Percentiles rank a stretch among this genome's conserved stretches.
These are phyloP conservation scores for Lagerstroemia speciosa DNA, from an alignment of 345 rosid species.

Conservation along the genomic window DNA sequence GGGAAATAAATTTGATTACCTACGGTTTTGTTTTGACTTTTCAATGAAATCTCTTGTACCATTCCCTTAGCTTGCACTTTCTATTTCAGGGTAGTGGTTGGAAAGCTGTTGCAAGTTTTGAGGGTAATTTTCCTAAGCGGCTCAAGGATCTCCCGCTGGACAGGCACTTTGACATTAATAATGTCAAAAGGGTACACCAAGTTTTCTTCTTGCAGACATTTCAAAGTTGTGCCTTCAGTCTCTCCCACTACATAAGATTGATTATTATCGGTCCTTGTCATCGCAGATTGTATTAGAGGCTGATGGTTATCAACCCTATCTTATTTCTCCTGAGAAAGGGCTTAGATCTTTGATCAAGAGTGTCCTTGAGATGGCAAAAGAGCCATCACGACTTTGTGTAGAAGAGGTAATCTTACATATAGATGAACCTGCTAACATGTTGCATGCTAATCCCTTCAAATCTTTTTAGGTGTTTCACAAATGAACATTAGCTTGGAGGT, in stretches of 20 bases:
- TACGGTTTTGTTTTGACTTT: not conserved
- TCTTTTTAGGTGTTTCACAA: not conserved
- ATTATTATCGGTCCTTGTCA: not conserved
- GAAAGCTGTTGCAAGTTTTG: constrained; percentile 48
- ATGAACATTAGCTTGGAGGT: not conserved
- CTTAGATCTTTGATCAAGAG: constrained; percentile 41
- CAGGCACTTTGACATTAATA: constrained; percentile 41
- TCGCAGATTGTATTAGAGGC: constrained; percentile 46
- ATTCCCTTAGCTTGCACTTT: not conserved
- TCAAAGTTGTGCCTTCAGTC: not conserved
- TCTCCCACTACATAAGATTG: not conserved
- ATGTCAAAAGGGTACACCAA: constrained; percentile 40
- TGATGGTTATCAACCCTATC: constrained; percentile 53
- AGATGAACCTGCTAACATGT: not conserved
- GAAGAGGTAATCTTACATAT: constrained; percentile 31
- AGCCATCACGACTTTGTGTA: constrained; percentile 46
- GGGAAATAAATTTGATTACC: not conserved
- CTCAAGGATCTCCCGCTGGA: constrained; percentile 51
- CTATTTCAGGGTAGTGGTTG: constrained; percentile 41
- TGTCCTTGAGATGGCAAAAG: constrained; percentile 48
- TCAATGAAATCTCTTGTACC: not conserved
- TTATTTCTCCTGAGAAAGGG: constrained; percentile 52
- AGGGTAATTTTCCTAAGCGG: constrained; percentile 44
- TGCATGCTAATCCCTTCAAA: not conserved
- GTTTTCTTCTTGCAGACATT: not conserved